These are phyloP conservation scores for Tulasnella sp. DNA, from an alignment of 768 basidiomycete genomes.

Conservation along the genomic window DNA sequence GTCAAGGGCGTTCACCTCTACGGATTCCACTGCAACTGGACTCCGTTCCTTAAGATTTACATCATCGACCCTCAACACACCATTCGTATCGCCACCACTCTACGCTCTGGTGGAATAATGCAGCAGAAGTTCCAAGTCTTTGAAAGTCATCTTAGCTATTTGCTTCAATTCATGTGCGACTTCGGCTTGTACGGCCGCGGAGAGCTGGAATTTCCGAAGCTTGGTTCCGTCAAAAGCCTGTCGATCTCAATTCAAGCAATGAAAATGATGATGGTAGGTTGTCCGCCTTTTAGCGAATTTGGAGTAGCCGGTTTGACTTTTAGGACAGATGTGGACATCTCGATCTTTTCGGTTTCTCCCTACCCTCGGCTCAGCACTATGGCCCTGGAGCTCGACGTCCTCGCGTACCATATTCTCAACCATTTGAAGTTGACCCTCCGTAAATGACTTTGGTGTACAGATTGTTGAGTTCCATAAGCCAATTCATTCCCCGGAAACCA, in stretches of 20 bases:
- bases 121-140: conserved; percentile 64
- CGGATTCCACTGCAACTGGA: conserved; percentile 76
- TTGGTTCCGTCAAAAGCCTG: conserved; percentile 22
- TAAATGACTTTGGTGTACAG: conserved; percentile 23
- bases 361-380: conserved; percentile 30
- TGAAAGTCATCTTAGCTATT: conserved; percentile 83
- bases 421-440: conserved; percentile 31
- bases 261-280: conserved; percentile 18
- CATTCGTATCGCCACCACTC: conserved; percentile 52
- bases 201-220: conserved; percentile 57
- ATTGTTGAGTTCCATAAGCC: conserved; percentile 1
- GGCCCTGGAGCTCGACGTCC: conserved; percentile 75
- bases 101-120: conserved; percentile 78
- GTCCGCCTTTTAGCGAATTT: conserved; percentile 50
- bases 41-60: conserved; percentile 81
- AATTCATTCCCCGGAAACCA: neutral
- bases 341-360: conserved; percentile 2
- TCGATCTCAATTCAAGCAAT: conserved; percentile 21
- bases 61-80: conserved; percentile 54
- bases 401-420: conserved; percentile 77
- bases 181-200: conserved; percentile 93
- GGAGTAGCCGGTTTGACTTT: neutral
- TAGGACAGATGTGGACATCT: conserved; percentile 9
- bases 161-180: conserved; percentile 89
- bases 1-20: conserved; percentile 97